A percentile compares a stretch with the other conserved stretches of the same genome.
Evolutionary conservation across 306 rosid species (phyloP).

Genomic region (cucumber (Cucumis sativus)): DNA sequence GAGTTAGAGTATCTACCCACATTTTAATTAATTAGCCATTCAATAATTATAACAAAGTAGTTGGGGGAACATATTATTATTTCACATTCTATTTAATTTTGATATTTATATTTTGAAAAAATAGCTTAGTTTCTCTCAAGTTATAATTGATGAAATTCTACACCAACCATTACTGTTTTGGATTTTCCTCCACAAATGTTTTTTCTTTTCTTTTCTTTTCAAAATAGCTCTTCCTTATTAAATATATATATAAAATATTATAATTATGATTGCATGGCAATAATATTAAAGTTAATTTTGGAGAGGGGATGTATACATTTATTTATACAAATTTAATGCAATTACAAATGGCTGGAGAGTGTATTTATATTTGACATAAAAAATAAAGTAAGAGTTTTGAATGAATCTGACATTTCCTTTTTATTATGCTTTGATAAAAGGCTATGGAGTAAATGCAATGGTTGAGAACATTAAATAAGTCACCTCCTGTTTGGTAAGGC

Average conservation of each 20-base stretch:
- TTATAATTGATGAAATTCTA: too few species aligned
- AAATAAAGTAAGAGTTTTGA: not conserved
- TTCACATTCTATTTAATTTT: too few species aligned
- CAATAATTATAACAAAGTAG: too few species aligned
- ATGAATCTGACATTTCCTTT: conserved; percentile 1
- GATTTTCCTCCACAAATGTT: too few species aligned
- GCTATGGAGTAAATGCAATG: conserved; percentile 10
- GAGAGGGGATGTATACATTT: not conserved
- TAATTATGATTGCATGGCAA: not conserved
- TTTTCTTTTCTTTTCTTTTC: too few species aligned
- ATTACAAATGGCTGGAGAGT: not conserved
- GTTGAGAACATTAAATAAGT: conserved; percentile 12
- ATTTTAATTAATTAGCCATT: too few species aligned
- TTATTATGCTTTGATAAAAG: conserved; percentile 5
- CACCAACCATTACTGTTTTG: too few species aligned
- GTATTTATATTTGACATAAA: conserved; percentile 2
- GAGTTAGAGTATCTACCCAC: too few species aligned
- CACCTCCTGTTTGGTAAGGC: conserved; percentile 6
- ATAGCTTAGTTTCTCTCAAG: too few species aligned
- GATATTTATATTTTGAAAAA: too few species aligned
- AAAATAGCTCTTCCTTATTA: too few species aligned
- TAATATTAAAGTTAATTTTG: not conserved
- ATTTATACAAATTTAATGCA: not conserved
- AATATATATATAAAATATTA: not conserved
- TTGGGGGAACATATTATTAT: too few species aligned